Base-by-base conservation (phyloP, 164 flowering plant genomes). In the Saururus chinensis region DNA sequence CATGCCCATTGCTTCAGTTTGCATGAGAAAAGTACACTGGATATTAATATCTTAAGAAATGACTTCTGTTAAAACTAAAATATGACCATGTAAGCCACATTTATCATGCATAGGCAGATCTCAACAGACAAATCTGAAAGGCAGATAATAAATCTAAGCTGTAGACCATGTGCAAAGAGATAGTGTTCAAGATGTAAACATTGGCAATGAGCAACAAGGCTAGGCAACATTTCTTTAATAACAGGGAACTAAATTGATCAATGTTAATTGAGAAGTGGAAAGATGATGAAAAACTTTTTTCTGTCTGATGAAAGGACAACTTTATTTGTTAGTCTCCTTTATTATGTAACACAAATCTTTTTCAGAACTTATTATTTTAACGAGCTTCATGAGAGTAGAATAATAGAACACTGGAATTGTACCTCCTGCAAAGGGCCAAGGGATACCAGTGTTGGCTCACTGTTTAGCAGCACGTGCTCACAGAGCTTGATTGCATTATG, bases 391-490 rank as follows among this genome's bases (percentile, higher is more conserved):
- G 14, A 55, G 45, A 56, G n/a, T 17, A 10, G n/a, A n/a, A 61
- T 12, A 37, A 59, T 35, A 51, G 51, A 21, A 54, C 2, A 12
- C 11, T 45, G 17, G 61, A 7, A 61, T 51, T 40, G 67, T 26
- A 95, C 99, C 96, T 95, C 97, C 69, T 75, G 87, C 25, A 70
- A 72, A 70, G 84, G 86, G 73, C 99, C 99, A 12, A 91, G 74
- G 56, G 89, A 75, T 41, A 81, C n/a, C 24, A 62, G 59, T 22
- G 65, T 74, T 40, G 80, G 78, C 55, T 77, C 81, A 58, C 83
- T 71, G 53, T 77, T 75, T 57, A 95, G 80, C 68, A 95, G 51
- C 53, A 76, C 76, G 53, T 77, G 84, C 75, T 89, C 89, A 70
- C 88, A 83, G 64, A 79, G 74, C 77, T 82, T 89, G 66, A 95